phyloP scores from a whole-genome alignment of 2,329 filamentous ascomycete species.

The Septoria petroselini region DNA sequence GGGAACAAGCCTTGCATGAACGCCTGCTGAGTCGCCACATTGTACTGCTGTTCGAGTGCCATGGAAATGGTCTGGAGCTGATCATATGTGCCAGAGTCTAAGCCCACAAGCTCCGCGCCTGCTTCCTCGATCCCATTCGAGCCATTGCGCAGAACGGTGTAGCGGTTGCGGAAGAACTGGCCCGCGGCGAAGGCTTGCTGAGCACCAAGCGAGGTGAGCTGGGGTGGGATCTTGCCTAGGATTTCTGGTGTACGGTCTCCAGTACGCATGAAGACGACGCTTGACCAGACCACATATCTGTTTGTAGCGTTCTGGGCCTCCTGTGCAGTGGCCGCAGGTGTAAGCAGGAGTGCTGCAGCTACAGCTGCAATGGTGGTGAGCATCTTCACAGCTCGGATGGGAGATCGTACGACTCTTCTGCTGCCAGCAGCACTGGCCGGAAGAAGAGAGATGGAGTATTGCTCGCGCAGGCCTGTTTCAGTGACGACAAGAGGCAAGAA shows the following conservation, averaged over 20 bases:
- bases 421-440: slow-evolving; percentile 9
- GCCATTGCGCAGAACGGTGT: slow-evolving; percentile 41
- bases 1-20: slow-evolving; percentile 63
- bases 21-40: slow-evolving; percentile 55
- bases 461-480: background rate
- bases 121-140: slow-evolving; percentile 23
- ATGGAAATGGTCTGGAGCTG: slow-evolving; percentile 49
- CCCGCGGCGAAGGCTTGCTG: slow-evolving; percentile 53
- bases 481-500: slow-evolving; percentile 8
- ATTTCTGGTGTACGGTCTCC: slow-evolving; percentile 55
- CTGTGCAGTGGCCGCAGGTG: slow-evolving; percentile 23
- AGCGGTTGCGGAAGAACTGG: slow-evolving; percentile 51
- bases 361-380: slow-evolving; percentile 24
- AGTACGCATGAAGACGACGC: slow-evolving; percentile 54
- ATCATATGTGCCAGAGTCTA: slow-evolving; percentile 45
- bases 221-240: slow-evolving; percentile 35
- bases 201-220: slow-evolving; percentile 55
- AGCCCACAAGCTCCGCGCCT: slow-evolving; percentile 43
- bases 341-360: slow-evolving; percentile 23
- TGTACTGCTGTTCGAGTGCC: slow-evolving; percentile 48
- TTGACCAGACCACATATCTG: slow-evolving; percentile 43
- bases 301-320: background rate
- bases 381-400: slow-evolving; percentile 19
- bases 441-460: background rate
- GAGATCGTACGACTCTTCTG: background rate